A percentile compares a stretch with the other conserved stretches of the same genome.
Conservation (phyloP, 768 basidiomycete species). For the Cubamyces lactineus region DNA sequence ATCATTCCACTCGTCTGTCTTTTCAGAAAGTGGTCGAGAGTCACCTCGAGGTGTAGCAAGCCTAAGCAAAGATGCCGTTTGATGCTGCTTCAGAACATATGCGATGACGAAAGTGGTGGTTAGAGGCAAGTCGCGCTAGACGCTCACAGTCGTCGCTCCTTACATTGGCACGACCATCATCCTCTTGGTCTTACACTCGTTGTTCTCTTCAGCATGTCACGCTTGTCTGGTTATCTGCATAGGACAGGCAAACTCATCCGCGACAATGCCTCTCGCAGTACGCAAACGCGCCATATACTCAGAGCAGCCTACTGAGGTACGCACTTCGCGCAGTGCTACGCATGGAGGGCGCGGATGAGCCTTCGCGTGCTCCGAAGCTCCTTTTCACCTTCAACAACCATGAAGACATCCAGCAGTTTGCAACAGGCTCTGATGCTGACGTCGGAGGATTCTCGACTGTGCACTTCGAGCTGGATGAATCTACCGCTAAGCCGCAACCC, state of each 20-base stretch:
- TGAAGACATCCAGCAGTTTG: constrained; percentile 63
- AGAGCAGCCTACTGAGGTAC: constrained; percentile 1
- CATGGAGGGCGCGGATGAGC: constrained; percentile 77
- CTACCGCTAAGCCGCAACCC: constrained; percentile 37
- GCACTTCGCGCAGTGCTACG: constrained; percentile 52
- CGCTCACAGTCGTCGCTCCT: neutral
- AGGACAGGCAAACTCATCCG: constrained; percentile 43
- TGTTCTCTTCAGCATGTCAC: constrained; percentile 26
- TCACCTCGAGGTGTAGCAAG: too few species aligned
- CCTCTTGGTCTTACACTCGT: neutral
- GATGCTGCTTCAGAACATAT: too few species aligned
- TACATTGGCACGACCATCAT: neutral
- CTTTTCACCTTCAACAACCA: constrained; percentile 67
- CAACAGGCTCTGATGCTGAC: constrained; percentile 85
- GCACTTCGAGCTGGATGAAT: constrained; percentile 69
- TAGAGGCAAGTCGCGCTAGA: neutral
- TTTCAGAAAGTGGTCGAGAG: too few species aligned
- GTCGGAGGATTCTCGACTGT: constrained; percentile 84
- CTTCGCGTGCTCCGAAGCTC: constrained; percentile 60
- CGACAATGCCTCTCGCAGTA: constrained; percentile 48
- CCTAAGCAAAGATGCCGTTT: too few species aligned
- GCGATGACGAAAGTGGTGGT: neutral
- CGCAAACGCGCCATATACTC: constrained; percentile 23
- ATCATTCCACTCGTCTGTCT: too few species aligned
- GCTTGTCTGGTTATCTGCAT: constrained; percentile 38